phyloP scores from a whole-genome alignment of 2,329 filamentous ascomycete species.

The Ophiostoma perfectum region DNA sequence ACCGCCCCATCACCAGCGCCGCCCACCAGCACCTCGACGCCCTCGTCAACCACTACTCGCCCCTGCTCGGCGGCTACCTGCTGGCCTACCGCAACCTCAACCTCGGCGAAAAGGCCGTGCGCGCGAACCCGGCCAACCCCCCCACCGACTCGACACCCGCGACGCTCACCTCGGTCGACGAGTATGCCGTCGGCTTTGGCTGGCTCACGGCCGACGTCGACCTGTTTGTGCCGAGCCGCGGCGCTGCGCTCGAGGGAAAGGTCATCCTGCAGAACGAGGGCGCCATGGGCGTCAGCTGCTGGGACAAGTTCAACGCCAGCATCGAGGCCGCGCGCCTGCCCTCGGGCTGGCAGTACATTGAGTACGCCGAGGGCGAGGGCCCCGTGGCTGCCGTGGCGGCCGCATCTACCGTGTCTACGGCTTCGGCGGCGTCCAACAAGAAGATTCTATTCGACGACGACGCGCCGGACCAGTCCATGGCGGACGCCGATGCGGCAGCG shows the following conservation, averaged over 20 bases:
- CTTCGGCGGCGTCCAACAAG: neutral
- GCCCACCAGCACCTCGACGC: conserved; percentile 70
- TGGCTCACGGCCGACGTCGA: conserved; percentile 87
- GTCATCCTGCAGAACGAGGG: conserved; percentile 84
- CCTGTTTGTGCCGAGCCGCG: conserved; percentile 70
- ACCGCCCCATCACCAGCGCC: conserved; percentile 63
- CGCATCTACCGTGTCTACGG: neutral
- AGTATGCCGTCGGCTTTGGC: conserved; percentile 79
- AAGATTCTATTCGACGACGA: neutral
- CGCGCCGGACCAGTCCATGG: conserved; percentile 4
- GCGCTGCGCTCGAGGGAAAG: conserved; percentile 70
- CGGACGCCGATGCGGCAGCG: neutral
- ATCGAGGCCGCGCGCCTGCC: conserved; percentile 75
- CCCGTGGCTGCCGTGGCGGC: conserved; percentile 26
- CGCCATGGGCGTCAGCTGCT: conserved; percentile 82
- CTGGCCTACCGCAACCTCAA: conserved; percentile 66
- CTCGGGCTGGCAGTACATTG: conserved; percentile 71
- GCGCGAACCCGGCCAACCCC: conserved; percentile 39
- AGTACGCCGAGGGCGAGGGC: conserved; percentile 32
- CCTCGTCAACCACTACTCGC: conserved; percentile 70
- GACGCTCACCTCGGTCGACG: conserved; percentile 55
- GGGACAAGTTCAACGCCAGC: conserved; percentile 86
- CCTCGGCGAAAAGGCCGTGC: conserved; percentile 55
- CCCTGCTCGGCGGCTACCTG: conserved; percentile 66
- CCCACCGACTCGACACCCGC: conserved; percentile 44